Base-by-base conservation (phyloP, 2,329 filamentous ascomycete genomes). In the Beauveria brongniartii region DNA sequence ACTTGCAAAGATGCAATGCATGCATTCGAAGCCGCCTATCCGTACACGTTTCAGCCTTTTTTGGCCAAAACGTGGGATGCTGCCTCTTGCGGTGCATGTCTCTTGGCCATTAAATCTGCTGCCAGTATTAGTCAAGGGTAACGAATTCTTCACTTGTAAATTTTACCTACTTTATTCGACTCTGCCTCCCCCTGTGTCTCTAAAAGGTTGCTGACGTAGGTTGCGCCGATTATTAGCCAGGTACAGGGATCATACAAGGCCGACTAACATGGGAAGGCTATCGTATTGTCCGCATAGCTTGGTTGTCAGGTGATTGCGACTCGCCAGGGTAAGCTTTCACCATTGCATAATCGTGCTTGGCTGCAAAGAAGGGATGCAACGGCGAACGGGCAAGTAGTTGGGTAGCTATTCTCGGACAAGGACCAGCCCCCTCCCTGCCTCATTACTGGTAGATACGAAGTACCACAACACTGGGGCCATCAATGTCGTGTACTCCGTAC, bases 261-360 rank as follows among this genome's bases (percentile, higher is more conserved):
- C 26, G 53, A 46, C 53, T 34, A 44, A 44, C 34, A 55, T 18
- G 24, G 40, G 40, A 47, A 44, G 43, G 28, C 43, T 37, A 56
- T 56, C 54, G 28, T 44, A n/a, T 47, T 20, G 43, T 48, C 54
- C 57, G 57, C 57, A 59, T 59, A 52, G 47, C 26, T 44, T 59
- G n/a, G 30, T 24, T 20, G 57, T 59, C 57, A 59, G 57, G 57
- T 59, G 57, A 59, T 59, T 59, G 40, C 34, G 18, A 44, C 37
- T 59, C 24, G 37, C 12, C 48, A 46, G 28, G 54, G 54, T 46
- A 16, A 48, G 22, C 9, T 12, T 53, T 34, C n/a, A 40, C 18
- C 48, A 10, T 30, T 22, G 24, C 20, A 53, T 8, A 14, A 34
- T 34, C 30, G 30, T 34, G 30, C 30, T 22, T 18, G 47, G 24